These are phyloP conservation scores for Mimosa pudica DNA, from an alignment of 306 rosid species.

Conservation along the genomic window DNA sequence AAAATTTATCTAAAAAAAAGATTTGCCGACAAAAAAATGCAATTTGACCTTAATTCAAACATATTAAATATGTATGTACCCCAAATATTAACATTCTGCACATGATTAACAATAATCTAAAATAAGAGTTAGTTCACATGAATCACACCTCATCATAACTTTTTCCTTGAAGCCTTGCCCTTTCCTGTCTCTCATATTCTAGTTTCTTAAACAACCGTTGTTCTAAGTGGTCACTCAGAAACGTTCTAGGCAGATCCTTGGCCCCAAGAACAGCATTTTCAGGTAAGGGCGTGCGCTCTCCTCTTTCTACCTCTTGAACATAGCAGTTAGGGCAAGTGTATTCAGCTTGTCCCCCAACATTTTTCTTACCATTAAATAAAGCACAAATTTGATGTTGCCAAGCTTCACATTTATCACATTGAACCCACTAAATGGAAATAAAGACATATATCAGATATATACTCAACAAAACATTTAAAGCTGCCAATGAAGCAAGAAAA, in stretches of 20 bases:
- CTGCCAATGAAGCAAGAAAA: constrained; percentile 21
- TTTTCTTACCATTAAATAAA: constrained; percentile 90
- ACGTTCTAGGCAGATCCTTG: constrained; percentile 89
- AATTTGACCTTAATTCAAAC: neutral
- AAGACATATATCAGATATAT: constrained; percentile 4
- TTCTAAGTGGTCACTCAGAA: constrained; percentile 90
- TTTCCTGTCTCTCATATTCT: constrained; percentile 76
- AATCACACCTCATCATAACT: constrained; percentile 87
- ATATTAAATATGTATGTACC: neutral
- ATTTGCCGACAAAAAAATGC: neutral
- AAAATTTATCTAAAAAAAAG: too few relatives aligned
- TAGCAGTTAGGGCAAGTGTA: constrained; percentile 98
- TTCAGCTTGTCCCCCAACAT: constrained; percentile 96
- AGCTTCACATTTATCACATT: constrained; percentile 99
- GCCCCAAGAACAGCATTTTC: constrained; percentile 99
- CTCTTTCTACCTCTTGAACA: constrained; percentile 81
- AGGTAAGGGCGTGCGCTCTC: constrained; percentile 94
- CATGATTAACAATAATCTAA: neutral
- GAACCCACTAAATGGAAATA: constrained; percentile 82
- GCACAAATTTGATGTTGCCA: constrained; percentile 99
- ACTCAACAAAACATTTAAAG: constrained; percentile 37
- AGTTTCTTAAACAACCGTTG: constrained; percentile 68
- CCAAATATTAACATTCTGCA: neutral
- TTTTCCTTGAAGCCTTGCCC: constrained; percentile 90
- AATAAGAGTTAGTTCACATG: neutral